Conservation (phyloP, 257 asterid species). For the Cinchona pubescens region DNA sequence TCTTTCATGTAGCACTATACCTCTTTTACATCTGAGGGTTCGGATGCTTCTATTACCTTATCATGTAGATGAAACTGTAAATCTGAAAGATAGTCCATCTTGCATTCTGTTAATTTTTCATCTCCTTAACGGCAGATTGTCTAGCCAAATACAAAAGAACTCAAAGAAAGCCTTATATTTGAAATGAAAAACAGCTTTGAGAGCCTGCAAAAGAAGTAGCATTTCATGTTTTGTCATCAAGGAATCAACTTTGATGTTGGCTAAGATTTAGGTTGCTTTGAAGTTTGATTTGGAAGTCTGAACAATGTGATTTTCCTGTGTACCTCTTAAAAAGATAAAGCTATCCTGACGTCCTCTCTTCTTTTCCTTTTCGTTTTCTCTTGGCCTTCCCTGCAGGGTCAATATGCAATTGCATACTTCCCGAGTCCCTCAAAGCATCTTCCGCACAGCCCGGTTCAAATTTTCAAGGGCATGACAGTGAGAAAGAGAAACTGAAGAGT, state of each 20-base stretch:
- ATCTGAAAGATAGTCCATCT: background rate
- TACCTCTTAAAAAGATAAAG: background rate
- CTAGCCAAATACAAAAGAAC: background rate
- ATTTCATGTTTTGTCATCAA: background rate
- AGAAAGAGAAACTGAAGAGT: slow-evolving; percentile 53
- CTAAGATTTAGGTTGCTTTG: background rate
- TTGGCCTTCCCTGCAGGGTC: slow-evolving; percentile 43
- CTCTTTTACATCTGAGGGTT: background rate
- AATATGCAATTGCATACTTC: slow-evolving; percentile 68
- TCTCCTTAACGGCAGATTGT: background rate
- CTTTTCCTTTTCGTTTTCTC: background rate
- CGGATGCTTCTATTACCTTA: background rate
- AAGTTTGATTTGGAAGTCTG: background rate
- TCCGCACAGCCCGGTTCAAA: slow-evolving; percentile 23
- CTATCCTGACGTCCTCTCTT: background rate
- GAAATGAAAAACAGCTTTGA: background rate
- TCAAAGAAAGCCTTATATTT: background rate
- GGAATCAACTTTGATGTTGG: background rate
- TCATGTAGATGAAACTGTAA: background rate
- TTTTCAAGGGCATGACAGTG: slow-evolving; percentile 43
- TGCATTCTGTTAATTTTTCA: background rate
- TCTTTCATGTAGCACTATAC: background rate
- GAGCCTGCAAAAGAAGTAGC: background rate
- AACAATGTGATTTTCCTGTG: background rate
- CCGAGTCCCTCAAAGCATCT: slow-evolving; percentile 50